A percentile compares a stretch with the other conserved stretches of the same genome.
Evolutionary conservation across 2,329 filamentous ascomycete species (phyloP).

Genomic region (Diaporthe longicolla): DNA sequence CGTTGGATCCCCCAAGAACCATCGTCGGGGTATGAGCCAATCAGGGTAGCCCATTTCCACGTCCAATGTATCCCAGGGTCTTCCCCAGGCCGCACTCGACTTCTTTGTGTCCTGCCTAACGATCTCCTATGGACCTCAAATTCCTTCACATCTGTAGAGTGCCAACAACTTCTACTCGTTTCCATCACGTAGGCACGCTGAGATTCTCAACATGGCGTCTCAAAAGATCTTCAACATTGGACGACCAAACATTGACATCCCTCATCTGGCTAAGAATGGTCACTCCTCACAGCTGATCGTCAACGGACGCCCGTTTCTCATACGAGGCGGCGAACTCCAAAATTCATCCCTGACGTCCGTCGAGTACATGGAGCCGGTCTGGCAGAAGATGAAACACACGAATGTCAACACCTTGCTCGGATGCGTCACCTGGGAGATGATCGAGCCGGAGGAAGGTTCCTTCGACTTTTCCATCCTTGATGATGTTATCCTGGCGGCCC

Average conservation of each 20-base stretch:
- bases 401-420: slow-evolving; percentile 52
- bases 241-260: background rate
- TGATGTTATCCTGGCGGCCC: slow-evolving; percentile 45
- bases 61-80: background rate
- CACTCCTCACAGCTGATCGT: slow-evolving; percentile 10
- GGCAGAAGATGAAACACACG: slow-evolving; percentile 45
- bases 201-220: background rate
- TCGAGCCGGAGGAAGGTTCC: slow-evolving; percentile 49
- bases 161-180: background rate
- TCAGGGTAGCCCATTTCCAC: slow-evolving; percentile 2
- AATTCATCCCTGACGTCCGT: slow-evolving; percentile 50
- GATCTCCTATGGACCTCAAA: too few species aligned
- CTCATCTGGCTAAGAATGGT: background rate
- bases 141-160: background rate
- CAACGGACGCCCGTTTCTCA: slow-evolving; percentile 48
- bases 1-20: background rate
- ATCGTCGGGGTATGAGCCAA: slow-evolving; percentile 12
- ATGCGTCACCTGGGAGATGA: slow-evolving; percentile 50
- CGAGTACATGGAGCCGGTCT: slow-evolving; percentile 47
- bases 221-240: background rate
- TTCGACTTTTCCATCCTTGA: slow-evolving; percentile 50
- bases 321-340: slow-evolving; percentile 50
- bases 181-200: background rate
- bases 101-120: background rate
- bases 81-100: background rate